Evolutionary conservation across 148 eudicot genomes (phyloP), one percentile per base, ranked within the genome.

Genomic region (Persicaria tinctoria): DNA sequence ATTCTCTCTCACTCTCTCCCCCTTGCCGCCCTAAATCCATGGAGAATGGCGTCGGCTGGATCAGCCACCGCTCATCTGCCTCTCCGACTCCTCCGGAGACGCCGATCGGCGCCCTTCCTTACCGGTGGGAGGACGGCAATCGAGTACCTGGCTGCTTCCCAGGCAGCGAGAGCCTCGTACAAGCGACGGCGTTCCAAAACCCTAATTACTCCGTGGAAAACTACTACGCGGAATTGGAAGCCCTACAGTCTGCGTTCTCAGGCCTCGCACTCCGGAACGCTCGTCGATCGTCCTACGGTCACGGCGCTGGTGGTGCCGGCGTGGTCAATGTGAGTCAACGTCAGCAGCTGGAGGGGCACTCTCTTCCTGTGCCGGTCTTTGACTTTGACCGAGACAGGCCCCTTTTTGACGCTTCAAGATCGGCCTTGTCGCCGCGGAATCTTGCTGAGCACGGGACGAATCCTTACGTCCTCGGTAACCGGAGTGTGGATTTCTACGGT

Each of bases 391-490:
- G n/a, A 23, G 46, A 27, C 0, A 64, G 41, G 13, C 8, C 13
- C 8, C 27, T 4, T 18, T 62, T 62, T 62, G 45, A 64, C 69
- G 16, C 14, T 64, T 64, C 72, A 14, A 68, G 50, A 38, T 60
- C 66, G 66, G 66, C 44, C 10, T 60, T 60, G 41, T 38, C 66
- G 41, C 66, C 66, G 38, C 13, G 66, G 66, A 60, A 20, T 60
- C 41, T 60, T 60, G 44, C 8, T 8, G 66, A 44, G 14, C 72
- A 44, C 14, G 49, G 23, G 23, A 5, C 48, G 0, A 38, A 44
- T 41, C 20, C 72, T 64, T 23, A 23, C 23, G 0, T 41, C 11
- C 5, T 8, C 1, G 72, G 9, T 14, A 46, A 44, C 50, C 48
- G 11, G 5, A 5, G 66, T 17, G 14, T 8, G 10, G 51, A 69